Percentiles rank a stretch among this genome's conserved stretches.
Evolutionary conservation across 2,329 filamentous ascomycete species (phyloP).

Genomic region (Cylindrodendrum hubeiense): DNA sequence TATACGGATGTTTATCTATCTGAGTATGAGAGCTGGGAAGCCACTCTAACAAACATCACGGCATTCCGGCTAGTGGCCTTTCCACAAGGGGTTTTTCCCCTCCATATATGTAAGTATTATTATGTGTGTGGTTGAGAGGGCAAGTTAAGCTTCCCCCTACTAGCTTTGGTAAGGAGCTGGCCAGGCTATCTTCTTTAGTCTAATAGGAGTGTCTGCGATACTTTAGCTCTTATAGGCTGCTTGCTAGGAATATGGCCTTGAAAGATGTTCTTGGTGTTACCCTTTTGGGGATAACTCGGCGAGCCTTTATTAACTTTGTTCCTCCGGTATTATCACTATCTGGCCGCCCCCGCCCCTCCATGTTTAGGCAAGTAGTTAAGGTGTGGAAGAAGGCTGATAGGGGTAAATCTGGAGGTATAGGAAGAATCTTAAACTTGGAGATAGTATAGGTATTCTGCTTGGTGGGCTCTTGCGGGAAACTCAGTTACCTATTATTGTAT

Average conservation of each 20-base stretch:
- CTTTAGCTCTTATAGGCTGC: background rate
- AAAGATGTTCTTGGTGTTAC: background rate
- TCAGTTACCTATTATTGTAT: background rate
- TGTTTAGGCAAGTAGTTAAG: background rate
- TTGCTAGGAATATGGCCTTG: background rate
- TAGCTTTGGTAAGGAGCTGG: background rate
- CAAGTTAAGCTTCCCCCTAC: background rate
- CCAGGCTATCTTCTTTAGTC: background rate
- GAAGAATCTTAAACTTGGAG: background rate
- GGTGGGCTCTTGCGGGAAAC: background rate
- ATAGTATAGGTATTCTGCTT: background rate
- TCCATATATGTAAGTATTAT: background rate
- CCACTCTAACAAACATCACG: background rate
- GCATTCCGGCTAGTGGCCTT: background rate
- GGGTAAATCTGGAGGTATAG: background rate
- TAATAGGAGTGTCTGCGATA: background rate
- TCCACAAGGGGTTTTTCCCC: background rate
- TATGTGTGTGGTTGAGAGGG: background rate
- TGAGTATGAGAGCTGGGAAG: background rate
- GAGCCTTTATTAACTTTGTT: background rate
- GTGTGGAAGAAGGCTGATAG: background rate
- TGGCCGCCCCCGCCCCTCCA: background rate
- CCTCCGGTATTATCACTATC: background rate
- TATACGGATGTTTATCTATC: background rate
- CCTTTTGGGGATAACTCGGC: background rate